Percentiles rank a stretch among this genome's conserved stretches.
These are phyloP conservation scores for Flaveria floridana DNA, from an alignment of 140 eudicot species.

Conservation along the genomic window DNA sequence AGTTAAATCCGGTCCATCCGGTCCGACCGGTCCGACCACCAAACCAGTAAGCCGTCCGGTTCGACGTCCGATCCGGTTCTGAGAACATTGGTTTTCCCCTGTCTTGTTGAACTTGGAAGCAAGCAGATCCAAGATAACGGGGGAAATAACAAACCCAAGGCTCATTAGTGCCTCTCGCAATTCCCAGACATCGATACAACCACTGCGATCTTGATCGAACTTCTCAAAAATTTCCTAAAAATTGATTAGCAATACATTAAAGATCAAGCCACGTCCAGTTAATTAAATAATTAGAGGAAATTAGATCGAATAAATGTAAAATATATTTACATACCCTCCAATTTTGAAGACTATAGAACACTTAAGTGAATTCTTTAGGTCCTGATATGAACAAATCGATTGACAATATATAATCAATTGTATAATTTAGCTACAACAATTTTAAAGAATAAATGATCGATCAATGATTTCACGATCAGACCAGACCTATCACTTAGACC, in stretches of 20 bases:
- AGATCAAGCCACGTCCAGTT: not conserved
- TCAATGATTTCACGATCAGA: too few species aligned
- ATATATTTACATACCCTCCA: conserved; percentile 55
- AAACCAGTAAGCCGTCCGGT: too few species aligned
- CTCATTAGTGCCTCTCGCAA: conserved; percentile 60
- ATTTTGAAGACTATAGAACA: conserved; percentile 59
- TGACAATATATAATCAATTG: not conserved
- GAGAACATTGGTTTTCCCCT: conserved; percentile 53
- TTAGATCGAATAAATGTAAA: not conserved
- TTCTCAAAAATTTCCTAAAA: conserved; percentile 46
- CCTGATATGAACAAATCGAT: conserved; percentile 32
- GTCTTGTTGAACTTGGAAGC: conserved; percentile 58
- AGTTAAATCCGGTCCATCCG: too few species aligned
- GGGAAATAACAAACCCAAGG: conserved; percentile 56
- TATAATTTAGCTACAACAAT: too few species aligned
- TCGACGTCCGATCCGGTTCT: too few species aligned
- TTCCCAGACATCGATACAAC: conserved; percentile 57
- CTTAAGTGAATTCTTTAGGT: conserved; percentile 60
- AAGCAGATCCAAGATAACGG: conserved; percentile 47
- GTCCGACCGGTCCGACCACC: too few species aligned
- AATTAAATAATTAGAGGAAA: not conserved
- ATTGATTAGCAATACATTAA: not conserved
- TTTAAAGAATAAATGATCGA: not conserved
- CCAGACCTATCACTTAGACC: too few species aligned
- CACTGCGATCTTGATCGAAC: conserved; percentile 53